These are phyloP conservation scores for Thelephora ganbajun DNA, from an alignment of 768 basidiomycete genomes.

Conservation along the genomic window DNA sequence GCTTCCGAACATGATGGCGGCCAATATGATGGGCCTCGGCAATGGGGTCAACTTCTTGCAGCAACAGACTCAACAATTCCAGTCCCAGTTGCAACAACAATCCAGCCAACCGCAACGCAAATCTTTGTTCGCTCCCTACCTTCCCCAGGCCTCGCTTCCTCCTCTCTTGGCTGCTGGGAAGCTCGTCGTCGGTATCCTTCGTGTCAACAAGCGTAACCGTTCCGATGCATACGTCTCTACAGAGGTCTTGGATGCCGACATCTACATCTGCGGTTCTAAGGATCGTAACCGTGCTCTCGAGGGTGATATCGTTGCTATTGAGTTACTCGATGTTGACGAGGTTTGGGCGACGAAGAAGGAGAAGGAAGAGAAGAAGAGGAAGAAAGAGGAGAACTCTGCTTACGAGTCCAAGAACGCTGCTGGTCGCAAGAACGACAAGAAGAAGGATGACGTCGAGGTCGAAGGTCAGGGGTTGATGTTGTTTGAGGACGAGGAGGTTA, in stretches of 20 bases:
- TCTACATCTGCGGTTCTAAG: conserved; percentile 97
- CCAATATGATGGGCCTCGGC: conserved; percentile 87
- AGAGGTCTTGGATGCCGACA: conserved; percentile 95
- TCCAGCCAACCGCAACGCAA: conserved; percentile 89
- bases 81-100: conserved; percentile 90
- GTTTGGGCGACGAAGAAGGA: conserved; percentile 99
- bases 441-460: conserved; percentile 99
- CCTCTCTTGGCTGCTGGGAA: conserved; percentile 95
- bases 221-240: conserved; percentile 98
- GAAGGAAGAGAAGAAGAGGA: conserved; percentile 99
- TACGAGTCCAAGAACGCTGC: conserved; percentile 69
- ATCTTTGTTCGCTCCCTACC: conserved; percentile 95
- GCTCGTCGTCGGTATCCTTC: conserved; percentile 89
- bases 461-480: conserved; percentile 95
- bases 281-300: conserved; percentile 97
- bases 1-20: conserved; percentile 95
- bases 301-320: conserved; percentile 96
- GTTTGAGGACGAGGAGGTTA: conserved; percentile 98
- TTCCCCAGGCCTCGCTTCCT: conserved; percentile 93
- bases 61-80: conserved; percentile 91
- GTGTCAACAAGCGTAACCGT: conserved; percentile 96
- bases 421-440: conserved; percentile 93
- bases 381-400: conserved; percentile 97
- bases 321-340: conserved; percentile 94
- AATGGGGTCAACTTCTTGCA: conserved; percentile 77